Evolutionary conservation across 1,284 basidiomycete genomes (phyloP), one percentile per base, ranked within the genome.

Genomic region (Hypsizygus ulmarius): DNA sequence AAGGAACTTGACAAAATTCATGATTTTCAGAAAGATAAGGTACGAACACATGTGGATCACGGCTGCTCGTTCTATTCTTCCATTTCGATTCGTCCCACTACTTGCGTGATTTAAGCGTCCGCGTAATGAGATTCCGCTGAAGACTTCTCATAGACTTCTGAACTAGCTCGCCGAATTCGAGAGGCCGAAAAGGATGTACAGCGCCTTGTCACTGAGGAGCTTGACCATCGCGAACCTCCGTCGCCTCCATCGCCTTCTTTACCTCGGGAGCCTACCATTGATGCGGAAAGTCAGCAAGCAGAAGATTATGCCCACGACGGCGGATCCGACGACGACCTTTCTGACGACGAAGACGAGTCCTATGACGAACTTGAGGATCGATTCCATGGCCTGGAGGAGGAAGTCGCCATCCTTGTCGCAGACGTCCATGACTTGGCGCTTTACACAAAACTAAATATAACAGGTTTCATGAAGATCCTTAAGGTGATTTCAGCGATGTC

Each of bases 381-480:
- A 33, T 99, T 97, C 66, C 83, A 89, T 54, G 81, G 81, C 37
- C 75, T 99, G 28, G 95, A 99, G 69, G 95, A 97, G 63, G 92
- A 97, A 63, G 91, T 99, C 19, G 95, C 96, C 0, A 90, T 84
- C 39, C 82, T 99, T 47, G 96, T 99, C 19, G 96, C 97, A 2
- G 97, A 99, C 62, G 96, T 99, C 6, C 97, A 99, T 65, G 97
- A 99, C 68, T 78, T 99, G 21, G 95, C 96, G 9, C 72, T 96
- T 45, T 96, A 94, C 68, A 90, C 90, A 4, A 98, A 98, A 69
- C 80, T 98, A 55, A 97, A 97, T 68, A 93, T 92, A 65, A 96
- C 97, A 0, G 97, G 97, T 7, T 99, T 99, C 70, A 90, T 97
- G 79, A 99, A 99, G 74, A 99, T 99, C 55, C 78, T 98, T 55